phyloP scores from a whole-genome alignment of 192 early-diverging fungal genomes.

The Coemansia sp. region DNA sequence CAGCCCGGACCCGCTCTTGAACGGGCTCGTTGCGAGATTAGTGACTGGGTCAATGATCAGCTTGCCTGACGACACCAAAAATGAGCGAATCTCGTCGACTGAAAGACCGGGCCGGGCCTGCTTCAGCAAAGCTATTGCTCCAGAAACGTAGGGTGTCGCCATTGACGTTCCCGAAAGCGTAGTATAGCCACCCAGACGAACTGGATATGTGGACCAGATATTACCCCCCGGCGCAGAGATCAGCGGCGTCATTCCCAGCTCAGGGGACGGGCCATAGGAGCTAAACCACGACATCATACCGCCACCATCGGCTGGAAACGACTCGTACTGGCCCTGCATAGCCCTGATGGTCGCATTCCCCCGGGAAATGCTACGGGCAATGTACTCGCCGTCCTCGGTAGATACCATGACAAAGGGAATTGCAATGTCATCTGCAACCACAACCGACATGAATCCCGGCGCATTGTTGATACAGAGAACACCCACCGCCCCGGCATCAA shows the following conservation, averaged over 20 bases:
- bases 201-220: slow-evolving; percentile 59
- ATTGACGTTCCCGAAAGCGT: slow-evolving; percentile 73
- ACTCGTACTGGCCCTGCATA: slow-evolving; percentile 18
- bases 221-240: slow-evolving; percentile 62
- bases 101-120: slow-evolving; percentile 41
- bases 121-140: slow-evolving; percentile 59
- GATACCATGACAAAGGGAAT: slow-evolving; percentile 44
- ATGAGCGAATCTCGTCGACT: slow-evolving; percentile 14
- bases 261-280: slow-evolving; percentile 60
- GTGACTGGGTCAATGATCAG: slow-evolving; percentile 35
- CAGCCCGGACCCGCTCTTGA: slow-evolving; percentile 63
- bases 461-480: slow-evolving; percentile 48
- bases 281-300: slow-evolving; percentile 56
- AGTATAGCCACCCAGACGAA: slow-evolving; percentile 34
- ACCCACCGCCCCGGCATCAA: slow-evolving; percentile 49
- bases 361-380: slow-evolving; percentile 9
- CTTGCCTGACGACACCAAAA: slow-evolving; percentile 53
- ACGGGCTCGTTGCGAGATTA: slow-evolving; percentile 29
- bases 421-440: slow-evolving; percentile 2
- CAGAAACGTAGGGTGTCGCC: slow-evolving; percentile 71
- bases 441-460: not conserved
- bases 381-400: slow-evolving; percentile 29
- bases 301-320: slow-evolving; percentile 22
- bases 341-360: slow-evolving; percentile 8
- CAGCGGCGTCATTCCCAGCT: slow-evolving; percentile 56